Percentiles rank a stretch among this genome's conserved stretches.
Conservation (phyloP, 2,329 filamentous ascomycete genomes). For the Elsinoe fawcettii region DNA sequence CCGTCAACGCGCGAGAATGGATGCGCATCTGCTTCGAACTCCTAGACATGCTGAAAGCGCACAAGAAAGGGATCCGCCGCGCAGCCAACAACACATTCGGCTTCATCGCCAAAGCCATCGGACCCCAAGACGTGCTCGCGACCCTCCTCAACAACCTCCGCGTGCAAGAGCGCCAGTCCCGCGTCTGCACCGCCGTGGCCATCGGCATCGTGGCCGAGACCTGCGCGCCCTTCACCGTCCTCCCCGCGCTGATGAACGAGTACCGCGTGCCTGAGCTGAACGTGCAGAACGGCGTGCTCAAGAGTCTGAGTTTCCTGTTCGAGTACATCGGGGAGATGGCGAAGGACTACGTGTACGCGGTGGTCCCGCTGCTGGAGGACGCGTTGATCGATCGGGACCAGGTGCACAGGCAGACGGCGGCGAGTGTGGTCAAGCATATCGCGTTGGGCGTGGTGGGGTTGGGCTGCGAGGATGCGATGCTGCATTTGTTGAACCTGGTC, state of each 20-base stretch:
- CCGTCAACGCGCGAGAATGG: constrained; percentile 95
- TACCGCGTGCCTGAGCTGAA: constrained; percentile 97
- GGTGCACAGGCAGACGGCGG: constrained; percentile 93
- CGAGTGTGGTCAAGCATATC: constrained; percentile 94
- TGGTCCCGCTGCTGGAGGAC: constrained; percentile 90
- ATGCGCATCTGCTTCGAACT: constrained; percentile 99
- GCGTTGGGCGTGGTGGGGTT: constrained; percentile 95
- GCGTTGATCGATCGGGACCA: constrained; percentile 96
- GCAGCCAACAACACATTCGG: constrained; percentile 99
- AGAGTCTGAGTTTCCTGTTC: constrained; percentile 92
- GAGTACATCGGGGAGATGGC: constrained; percentile 99
- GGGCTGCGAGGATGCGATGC: constrained; percentile 96
- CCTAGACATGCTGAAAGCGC: constrained; percentile 97
- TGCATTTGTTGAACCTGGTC: constrained; percentile 90
- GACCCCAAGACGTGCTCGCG: constrained; percentile 91
- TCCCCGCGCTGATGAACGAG: constrained; percentile 99
- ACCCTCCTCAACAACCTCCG: constrained; percentile 93
- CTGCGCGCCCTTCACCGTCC: constrained; percentile 93
- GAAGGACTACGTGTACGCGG: constrained; percentile 98
- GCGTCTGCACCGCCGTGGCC: constrained; percentile 95
- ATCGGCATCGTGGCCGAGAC: constrained; percentile 98
- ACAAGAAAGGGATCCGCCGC: constrained; percentile 97
- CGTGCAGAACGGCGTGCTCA: constrained; percentile 96
- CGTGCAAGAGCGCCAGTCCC: constrained; percentile 94
- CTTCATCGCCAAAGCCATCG: constrained; percentile 98